A percentile compares a stretch with the other conserved stretches of the same genome.
phyloP scores from a whole-genome alignment of 495 filamentous ascomycete species.

The Tuber borchii region DNA sequence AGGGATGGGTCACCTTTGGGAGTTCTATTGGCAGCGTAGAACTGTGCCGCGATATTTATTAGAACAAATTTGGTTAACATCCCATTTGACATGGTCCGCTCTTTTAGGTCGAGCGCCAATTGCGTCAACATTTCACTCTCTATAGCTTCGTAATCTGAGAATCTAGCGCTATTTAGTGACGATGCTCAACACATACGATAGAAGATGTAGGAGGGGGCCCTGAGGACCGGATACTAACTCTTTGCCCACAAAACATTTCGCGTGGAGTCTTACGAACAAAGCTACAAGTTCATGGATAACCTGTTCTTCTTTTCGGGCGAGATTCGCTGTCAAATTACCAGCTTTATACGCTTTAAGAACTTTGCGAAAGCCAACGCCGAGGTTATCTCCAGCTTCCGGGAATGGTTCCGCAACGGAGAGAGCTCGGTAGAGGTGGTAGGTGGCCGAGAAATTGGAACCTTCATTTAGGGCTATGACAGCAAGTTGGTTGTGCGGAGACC shows the following conservation, averaged over 20 bases:
- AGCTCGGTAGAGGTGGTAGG: constrained; percentile 84
- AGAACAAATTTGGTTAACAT: constrained; percentile 72
- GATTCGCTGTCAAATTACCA: constrained; percentile 52
- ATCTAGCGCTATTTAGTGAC: constrained; percentile 43
- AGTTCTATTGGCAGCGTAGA: constrained; percentile 52
- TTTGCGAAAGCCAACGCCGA: constrained; percentile 75
- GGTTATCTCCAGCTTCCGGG: constrained; percentile 62
- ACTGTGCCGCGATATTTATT: constrained; percentile 78
- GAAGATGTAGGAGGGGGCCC: neutral
- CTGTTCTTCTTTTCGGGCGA: constrained; percentile 45
- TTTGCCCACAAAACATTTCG: constrained; percentile 67
- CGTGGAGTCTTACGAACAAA: constrained; percentile 75
- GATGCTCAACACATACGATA: neutral
- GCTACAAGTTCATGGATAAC: constrained; percentile 53
- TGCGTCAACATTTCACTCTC: constrained; percentile 80
- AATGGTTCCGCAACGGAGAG: constrained; percentile 66
- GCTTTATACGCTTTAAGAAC: constrained; percentile 57
- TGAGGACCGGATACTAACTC: constrained; percentile 41
- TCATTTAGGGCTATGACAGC: constrained; percentile 75
- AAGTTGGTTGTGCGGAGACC: constrained; percentile 78
- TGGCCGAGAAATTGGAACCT: constrained; percentile 67
- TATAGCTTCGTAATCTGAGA: constrained; percentile 70
- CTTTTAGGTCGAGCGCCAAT: constrained; percentile 64
- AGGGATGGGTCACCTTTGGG: constrained; percentile 24
- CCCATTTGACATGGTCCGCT: constrained; percentile 54